Conservation (phyloP, 805 yeast species). For the Saccharomycopsis sp. region DNA sequence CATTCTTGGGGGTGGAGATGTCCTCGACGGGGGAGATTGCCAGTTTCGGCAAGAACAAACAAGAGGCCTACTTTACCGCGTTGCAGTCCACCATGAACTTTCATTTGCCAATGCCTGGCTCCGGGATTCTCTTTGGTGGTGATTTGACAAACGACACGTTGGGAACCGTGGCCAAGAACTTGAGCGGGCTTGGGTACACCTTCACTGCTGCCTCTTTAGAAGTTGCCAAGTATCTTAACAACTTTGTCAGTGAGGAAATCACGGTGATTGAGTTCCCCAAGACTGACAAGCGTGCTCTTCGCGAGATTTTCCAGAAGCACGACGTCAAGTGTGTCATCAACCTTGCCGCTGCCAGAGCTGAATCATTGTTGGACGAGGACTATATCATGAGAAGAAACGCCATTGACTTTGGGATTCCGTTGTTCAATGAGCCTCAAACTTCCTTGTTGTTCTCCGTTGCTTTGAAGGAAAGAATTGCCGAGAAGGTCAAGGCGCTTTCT, state of each 20-base stretch:
- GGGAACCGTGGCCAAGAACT: conserved; percentile 61
- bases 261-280: conserved; percentile 78
- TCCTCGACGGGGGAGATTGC: conserved; percentile 99
- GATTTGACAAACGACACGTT: conserved; percentile 65
- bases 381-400: conserved; percentile 99
- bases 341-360: conserved; percentile 86
- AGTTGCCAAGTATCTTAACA: conserved; percentile 60
- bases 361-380: conserved; percentile 73
- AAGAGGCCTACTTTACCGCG: conserved; percentile 97
- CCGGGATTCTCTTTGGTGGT: conserved; percentile 91
- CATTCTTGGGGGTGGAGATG: conserved; percentile 98
- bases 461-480: conserved; percentile 58
- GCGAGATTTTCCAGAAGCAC: conserved; percentile 86
- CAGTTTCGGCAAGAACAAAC: conserved; percentile 77
- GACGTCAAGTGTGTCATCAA: conserved; percentile 85
- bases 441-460: conserved; percentile 80
- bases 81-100: conserved; percentile 96
- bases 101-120: conserved; percentile 84
- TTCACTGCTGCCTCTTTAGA: conserved; percentile 67
- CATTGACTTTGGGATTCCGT: conserved; percentile 92
- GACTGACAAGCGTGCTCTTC: conserved; percentile 83
- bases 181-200: conserved; percentile 71
- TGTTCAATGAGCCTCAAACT: conserved; percentile 95
- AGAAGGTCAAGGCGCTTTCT: conserved; percentile 33
- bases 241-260: conserved; percentile 34